Percentiles rank a stretch among this genome's conserved stretches.
Evolutionary conservation across 2,329 filamentous ascomycete genomes (phyloP).

Genomic region (Cladophialophora psammophila): DNA sequence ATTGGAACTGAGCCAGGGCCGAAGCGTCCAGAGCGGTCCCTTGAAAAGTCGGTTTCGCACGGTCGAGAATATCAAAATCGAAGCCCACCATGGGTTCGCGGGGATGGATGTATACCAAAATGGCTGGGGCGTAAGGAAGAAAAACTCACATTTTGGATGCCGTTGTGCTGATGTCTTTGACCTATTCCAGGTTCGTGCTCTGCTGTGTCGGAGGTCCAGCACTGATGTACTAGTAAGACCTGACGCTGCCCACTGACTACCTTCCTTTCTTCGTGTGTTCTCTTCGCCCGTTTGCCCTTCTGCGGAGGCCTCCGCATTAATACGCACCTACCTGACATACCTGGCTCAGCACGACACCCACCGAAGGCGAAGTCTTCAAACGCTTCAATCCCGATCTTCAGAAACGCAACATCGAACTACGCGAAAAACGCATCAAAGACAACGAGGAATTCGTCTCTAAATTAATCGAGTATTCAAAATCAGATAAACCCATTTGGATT

Average conservation of each 20-base stretch:
- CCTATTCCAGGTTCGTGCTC: conserved; percentile 66
- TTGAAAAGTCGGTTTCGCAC: not conserved
- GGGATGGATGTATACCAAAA: conserved; percentile 67
- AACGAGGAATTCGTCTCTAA: conserved; percentile 86
- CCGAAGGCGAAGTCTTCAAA: conserved; percentile 89
- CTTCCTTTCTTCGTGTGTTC: not conserved
- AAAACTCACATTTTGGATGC: conserved; percentile 10
- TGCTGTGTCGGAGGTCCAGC: conserved; percentile 85
- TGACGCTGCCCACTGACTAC: conserved; percentile 19
- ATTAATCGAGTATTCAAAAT: conserved; percentile 88
- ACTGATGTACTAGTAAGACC: conserved; percentile 69
- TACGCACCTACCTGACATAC: not conserved
- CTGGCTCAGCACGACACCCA: conserved; percentile 60
- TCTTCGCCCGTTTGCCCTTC: not conserved
- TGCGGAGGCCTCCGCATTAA: not conserved
- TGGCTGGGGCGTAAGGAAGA: conserved; percentile 67
- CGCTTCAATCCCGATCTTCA: conserved; percentile 95
- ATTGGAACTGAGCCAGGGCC: conserved; percentile 1
- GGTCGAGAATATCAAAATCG: not conserved
- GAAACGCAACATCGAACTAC: conserved; percentile 80
- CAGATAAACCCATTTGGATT: conserved; percentile 77
- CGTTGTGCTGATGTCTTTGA: not conserved
- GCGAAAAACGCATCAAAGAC: conserved; percentile 78
- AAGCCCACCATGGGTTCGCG: conserved; percentile 42
- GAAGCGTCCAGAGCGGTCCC: not conserved